phyloP scores from a whole-genome alignment of 345 rosid genomes.

The Cardiospermum halicacabum region DNA sequence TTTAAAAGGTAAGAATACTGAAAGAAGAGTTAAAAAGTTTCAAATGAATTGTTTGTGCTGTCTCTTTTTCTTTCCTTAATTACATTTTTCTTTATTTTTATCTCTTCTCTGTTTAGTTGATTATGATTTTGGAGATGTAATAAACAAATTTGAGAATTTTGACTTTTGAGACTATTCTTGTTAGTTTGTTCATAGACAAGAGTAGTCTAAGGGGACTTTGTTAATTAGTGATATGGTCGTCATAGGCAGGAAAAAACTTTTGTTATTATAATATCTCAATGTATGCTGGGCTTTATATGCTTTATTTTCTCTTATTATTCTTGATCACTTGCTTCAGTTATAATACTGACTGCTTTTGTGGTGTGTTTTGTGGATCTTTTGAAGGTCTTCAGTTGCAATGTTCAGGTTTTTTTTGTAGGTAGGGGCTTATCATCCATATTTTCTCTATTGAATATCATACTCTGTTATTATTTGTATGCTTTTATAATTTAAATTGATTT shows the following conservation, averaged over 20 bases:
- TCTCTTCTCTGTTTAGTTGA: conserved; percentile 17
- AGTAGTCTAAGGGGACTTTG: conserved; percentile 26
- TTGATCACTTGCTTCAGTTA: neutral
- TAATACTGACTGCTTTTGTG: neutral
- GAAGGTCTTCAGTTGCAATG: too few species aligned
- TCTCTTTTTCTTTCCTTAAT: conserved; percentile 6
- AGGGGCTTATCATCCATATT: too few species aligned
- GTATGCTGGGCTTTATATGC: conserved; percentile 27
- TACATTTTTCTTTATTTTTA: neutral
- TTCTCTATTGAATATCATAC: too few species aligned
- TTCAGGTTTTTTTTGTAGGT: too few species aligned
- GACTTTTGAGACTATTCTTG: conserved; percentile 28
- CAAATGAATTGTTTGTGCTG: conserved; percentile 25
- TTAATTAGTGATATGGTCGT: conserved; percentile 23
- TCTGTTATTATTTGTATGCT: too few species aligned
- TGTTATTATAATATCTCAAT: conserved; percentile 15
- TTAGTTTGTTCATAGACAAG: conserved; percentile 32
- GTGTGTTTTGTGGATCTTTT: too few species aligned
- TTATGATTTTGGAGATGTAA: conserved; percentile 31
- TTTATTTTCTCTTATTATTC: conserved; percentile 11
- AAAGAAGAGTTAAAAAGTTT: conserved; percentile 18
- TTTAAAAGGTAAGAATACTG: conserved; percentile 21
- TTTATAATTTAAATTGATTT: too few species aligned
- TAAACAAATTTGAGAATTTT: conserved; percentile 34
- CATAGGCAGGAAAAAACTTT: conserved; percentile 34